Percentiles rank a stretch among this genome's conserved stretches.
Conservation (phyloP, 257 asterid genomes). For the Plectranthus barbatus region DNA sequence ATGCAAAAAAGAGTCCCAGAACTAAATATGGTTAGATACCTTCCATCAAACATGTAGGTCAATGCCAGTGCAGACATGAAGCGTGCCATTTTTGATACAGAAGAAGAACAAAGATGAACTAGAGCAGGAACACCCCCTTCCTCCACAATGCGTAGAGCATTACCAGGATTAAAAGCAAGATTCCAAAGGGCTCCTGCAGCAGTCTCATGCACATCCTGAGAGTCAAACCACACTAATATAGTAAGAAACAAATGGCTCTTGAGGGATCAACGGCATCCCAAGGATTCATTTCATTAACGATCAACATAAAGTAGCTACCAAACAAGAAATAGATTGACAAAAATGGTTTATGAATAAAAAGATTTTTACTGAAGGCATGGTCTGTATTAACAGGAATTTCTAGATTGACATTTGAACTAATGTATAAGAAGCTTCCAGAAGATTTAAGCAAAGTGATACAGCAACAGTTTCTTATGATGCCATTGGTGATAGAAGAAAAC, state of each 20-base stretch:
- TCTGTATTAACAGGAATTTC: not conserved
- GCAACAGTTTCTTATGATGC: not conserved
- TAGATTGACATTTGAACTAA: not conserved
- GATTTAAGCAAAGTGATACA: not conserved
- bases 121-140: constrained; percentile 86
- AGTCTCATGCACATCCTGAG: constrained; percentile 94
- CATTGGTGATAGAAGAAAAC: not conserved
- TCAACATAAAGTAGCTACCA: not conserved
- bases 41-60: constrained; percentile 86
- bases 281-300: not conserved
- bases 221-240: constrained; percentile 8
- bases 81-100: constrained; percentile 87
- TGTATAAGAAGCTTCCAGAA: not conserved
- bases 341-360: not conserved
- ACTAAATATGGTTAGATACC: constrained; percentile 32
- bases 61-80: constrained; percentile 91
- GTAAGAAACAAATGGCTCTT: not conserved
- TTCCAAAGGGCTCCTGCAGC: constrained; percentile 99
- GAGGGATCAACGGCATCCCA: no score
- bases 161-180: constrained; percentile 88
- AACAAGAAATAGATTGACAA: no score
- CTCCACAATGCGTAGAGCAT: constrained; percentile 83
- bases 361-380: not conserved
- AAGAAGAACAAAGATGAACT: constrained; percentile 68
- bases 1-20: not conserved